phyloP scores from a whole-genome alignment of 108 stramenopile species.

The Fistulifera pelliculosa region DNA sequence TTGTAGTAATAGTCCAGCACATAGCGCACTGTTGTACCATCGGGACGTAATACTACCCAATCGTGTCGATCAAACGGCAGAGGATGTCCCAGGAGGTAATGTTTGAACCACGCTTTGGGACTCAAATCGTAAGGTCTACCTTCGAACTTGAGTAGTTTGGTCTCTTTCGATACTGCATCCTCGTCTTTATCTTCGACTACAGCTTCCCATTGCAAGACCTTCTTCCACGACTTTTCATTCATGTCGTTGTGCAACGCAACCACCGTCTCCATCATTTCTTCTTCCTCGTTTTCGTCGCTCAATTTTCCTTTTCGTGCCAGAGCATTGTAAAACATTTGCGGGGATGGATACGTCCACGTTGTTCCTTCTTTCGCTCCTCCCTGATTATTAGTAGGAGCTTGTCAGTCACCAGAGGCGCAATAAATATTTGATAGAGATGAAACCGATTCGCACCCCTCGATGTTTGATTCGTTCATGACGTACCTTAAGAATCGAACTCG shows the following conservation, averaged over 20 bases:
- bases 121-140: constrained; percentile 90
- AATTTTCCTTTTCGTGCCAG: constrained; percentile 91
- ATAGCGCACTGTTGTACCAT: constrained; percentile 83
- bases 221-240: constrained; percentile 97
- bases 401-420: background rate
- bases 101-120: constrained; percentile 87
- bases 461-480: too few relatives aligned
- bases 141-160: constrained; percentile 80
- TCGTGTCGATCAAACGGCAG: constrained; percentile 98
- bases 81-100: constrained; percentile 84
- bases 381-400: background rate
- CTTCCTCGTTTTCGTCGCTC: constrained; percentile 65
- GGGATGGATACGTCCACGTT: constrained; percentile 95
- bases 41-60: constrained; percentile 75
- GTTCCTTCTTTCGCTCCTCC: constrained; percentile 25
- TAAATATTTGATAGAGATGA: too few relatives aligned
- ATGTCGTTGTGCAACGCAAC: constrained; percentile 99
- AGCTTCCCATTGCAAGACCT: constrained; percentile 93
- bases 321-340: constrained; percentile 99
- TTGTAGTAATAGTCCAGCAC: constrained; percentile 99
- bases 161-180: constrained; percentile 19
- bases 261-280: constrained; percentile 74
- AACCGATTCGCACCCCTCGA: too few relatives aligned
- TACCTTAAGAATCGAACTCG: constrained; percentile 86
- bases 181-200: constrained; percentile 24